Base-by-base conservation (phyloP, 768 basidiomycete species). In the Exidia glandulosa region DNA sequence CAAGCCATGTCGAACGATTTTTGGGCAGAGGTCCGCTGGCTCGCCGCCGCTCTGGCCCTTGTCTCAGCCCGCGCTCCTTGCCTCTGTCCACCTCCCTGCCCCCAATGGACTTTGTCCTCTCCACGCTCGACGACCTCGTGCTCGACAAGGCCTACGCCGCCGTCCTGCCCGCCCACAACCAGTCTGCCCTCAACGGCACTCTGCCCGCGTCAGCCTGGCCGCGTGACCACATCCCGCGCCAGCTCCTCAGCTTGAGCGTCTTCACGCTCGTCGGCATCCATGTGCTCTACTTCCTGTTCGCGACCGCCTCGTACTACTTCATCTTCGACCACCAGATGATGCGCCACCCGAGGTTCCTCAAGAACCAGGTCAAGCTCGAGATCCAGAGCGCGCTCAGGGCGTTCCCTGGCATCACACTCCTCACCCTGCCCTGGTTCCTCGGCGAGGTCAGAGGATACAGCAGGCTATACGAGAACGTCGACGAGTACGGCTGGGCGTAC, bases 291-390 rank as follows among this genome's bases (percentile, higher is more conserved):
- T 94, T 96, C 73, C 57, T 87, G 29, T 88, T 97, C 65, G 94
- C 93, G n/a, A 75, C 80, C 47, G 72, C 90, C 29, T 93, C 92
- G 2, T 99, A 91, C 74, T 73, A 73, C 48, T 85, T 79, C 73
- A 83, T 98, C 59, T 99, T 97, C 81, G 93, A 98, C 74, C 88
- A 88, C 67, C 88, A 87, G 25, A 96, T 88, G 92, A 94, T 89
- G 87, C 79, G 81, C 32, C 96, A 99, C 74, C 96, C 96, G 0
- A 82, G 90, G 32, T 99, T 94, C 75, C 77, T 96, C 50, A 87
- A 90, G 68, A 83, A 94, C 68, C 96, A 99, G 71, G 61, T 62
- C 41, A 19, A 54, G 19, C 68, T 70, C 61, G 96, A 99, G 75
- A 98, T 99, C 62, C 73, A 78, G 62, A 73, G 70, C 61, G 89